Evolutionary conservation across 805 yeast species (phyloP).

Genomic region (Wickerhamiella domercqiae): DNA sequence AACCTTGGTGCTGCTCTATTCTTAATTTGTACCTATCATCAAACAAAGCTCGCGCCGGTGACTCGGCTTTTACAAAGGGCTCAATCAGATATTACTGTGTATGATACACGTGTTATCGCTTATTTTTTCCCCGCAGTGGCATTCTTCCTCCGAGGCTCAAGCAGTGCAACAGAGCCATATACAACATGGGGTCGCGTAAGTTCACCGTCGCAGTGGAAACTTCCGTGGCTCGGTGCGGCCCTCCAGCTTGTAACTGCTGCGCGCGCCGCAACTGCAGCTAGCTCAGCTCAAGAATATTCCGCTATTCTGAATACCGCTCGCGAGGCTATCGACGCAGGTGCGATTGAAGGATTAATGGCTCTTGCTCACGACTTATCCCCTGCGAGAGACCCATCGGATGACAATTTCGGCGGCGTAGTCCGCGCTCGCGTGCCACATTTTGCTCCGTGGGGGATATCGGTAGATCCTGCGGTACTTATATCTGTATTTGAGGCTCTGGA

Average conservation of each 20-base stretch:
- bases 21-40: slow-evolving; percentile 31
- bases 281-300: slow-evolving; percentile 1
- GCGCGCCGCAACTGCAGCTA: slow-evolving; percentile 5
- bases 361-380: slow-evolving; percentile 4
- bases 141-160: neutral
- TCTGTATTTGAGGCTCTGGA: slow-evolving; percentile 15
- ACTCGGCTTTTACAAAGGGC: slow-evolving; percentile 32
- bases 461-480: slow-evolving; percentile 5
- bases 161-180: neutral
- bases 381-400: too few species aligned
- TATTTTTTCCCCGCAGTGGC: slow-evolving; percentile 41
- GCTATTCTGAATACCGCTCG: slow-evolving; percentile 16
- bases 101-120: slow-evolving; percentile 43
- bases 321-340: slow-evolving; percentile 24
- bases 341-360: slow-evolving; percentile 26
- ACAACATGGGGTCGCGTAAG: neutral
- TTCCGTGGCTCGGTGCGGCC: slow-evolving; percentile 19
- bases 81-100: slow-evolving; percentile 34
- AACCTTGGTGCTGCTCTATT: slow-evolving; percentile 47
- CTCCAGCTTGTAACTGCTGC: slow-evolving; percentile 15
- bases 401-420: too few species aligned
- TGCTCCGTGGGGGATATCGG: slow-evolving; percentile 8
- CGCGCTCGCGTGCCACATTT: slow-evolving; percentile 20
- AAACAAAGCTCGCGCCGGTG: slow-evolving; percentile 23
- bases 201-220: slow-evolving; percentile 15